Base-by-base conservation (phyloP, 108 stramenopile genomes). In the Skeletonema marinoi region DNA sequence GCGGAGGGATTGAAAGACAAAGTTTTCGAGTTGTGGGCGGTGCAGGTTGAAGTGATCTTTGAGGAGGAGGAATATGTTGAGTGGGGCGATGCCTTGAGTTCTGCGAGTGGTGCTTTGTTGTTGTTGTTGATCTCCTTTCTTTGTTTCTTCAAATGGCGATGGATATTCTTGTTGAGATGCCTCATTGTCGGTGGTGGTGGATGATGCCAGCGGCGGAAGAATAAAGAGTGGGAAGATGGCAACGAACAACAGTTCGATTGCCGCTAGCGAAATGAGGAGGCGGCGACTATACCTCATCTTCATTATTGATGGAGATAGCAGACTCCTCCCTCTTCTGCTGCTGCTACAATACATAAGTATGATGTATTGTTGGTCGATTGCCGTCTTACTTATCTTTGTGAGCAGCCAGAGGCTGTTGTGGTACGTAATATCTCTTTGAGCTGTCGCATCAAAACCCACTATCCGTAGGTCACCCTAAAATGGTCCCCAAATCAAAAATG, bases 1-100 rank as follows among this genome's bases (percentile, higher is more conserved):
- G 35, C n/a, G 35, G 7, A 78, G 65, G 4, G 77, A 58, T 69
- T 71, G 77, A 66, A 78, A 78, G 32, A 71, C 77, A 21, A 78
- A 56, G 32, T 41, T 46, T 58, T 78, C 77, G 38, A 78, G 60
- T 31, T 60, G 12, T 1, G 39, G 14, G 6, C 67, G 63, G 16
- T 59, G 62, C 1, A n/a, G 6, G 19, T 78, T 70, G 41, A 78
- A 71, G 64, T 65, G 29, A 63, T 78, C 77, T 36, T 71, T 70
- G 65, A 78, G 32, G 9, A 21, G 58, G 31, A 71, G 61, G 56
- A 58, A 78, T 7, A 35, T 66, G 77, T 78, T 78, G 5, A 78
- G 50, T 11, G 76, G 36, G 12, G 76, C 68, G 25, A 63, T 54
- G 17, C 2, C 63, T 62, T 44, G 21, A 16, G 29, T 66, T 12